Evolutionary conservation across 257 asterid species (phyloP), one percentile per base, ranked within the genome.

Genomic region (Gentiana dahurica): DNA sequence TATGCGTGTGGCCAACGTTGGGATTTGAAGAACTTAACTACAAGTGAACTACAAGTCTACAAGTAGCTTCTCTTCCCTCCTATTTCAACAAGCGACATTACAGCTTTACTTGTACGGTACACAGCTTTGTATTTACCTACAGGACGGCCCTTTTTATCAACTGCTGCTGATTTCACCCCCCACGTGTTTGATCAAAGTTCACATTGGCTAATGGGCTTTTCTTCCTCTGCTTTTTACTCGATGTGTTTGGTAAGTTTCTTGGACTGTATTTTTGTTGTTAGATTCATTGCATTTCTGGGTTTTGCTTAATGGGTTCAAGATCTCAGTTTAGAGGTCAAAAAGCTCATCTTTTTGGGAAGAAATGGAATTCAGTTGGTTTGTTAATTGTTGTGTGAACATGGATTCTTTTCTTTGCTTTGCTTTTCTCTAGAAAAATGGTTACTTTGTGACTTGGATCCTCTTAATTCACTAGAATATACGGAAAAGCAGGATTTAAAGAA

Each of bases 1-100:
- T 69, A 58, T 74, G 65, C 78, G 49, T 54, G 58, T 43, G 47
- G 43, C 54, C 35, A 37, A 50, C 62, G 54, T 51, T 45, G 59
- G 58, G 37, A 24, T 73, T 64, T 58, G 68, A 35, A 46, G 63
- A 51, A 47, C 52, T 48, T 41, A 51, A 5, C 11, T 6, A 36
- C 34, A 51, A 13, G 33, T 34, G 58, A 34, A 54, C 15, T 36
- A 49, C n/a, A 54, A 54, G 24, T 24, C 24, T 24, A 24, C 24
- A 24, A 47, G 65, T 46, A 46, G 8, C 39, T 6, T 43, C 53
- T 52, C n/a, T 61, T 24, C 0, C 6, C 41, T n/a, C 49, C 33
- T 9, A 34, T 41, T 55, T 44, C 62, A 54, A 61, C 61, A 24
- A 53, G 38, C 46, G 46, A 53, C 34, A 15, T 45, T 61, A 6